Conservation (phyloP, 805 yeast genomes). For the Wickerhamomyces canadensis region DNA sequence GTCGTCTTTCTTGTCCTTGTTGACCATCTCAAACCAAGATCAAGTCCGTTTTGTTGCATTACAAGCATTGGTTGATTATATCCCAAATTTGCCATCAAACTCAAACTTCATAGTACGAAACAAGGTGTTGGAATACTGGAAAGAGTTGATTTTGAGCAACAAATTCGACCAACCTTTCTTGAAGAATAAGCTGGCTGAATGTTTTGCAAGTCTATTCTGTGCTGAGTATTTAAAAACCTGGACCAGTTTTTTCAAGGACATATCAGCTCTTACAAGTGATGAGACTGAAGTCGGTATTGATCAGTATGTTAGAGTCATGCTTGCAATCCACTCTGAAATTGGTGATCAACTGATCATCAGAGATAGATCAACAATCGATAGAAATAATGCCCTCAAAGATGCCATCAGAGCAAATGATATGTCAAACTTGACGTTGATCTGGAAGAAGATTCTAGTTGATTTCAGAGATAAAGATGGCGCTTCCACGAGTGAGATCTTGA, state of each 20-base stretch:
- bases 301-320: slow-evolving; percentile 66
- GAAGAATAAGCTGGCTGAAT: slow-evolving; percentile 53
- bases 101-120: slow-evolving; percentile 20
- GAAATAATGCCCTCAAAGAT: slow-evolving; percentile 76
- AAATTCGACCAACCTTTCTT: slow-evolving; percentile 35
- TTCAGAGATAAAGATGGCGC: slow-evolving; percentile 26
- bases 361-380: slow-evolving; percentile 52
- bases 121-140: slow-evolving; percentile 15
- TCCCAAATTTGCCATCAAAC: slow-evolving; percentile 17
- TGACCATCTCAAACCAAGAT: slow-evolving; percentile 26
- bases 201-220: slow-evolving; percentile 47
- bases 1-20: slow-evolving; percentile 37
- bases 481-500: slow-evolving; percentile 42
- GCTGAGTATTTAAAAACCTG: slow-evolving; percentile 43
- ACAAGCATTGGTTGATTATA: slow-evolving; percentile 23
- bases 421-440: slow-evolving; percentile 52
- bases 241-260: slow-evolving; percentile 45
- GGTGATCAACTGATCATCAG: slow-evolving; percentile 86
- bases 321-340: slow-evolving; percentile 81
- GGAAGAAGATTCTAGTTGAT: slow-evolving; percentile 55
- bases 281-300: slow-evolving; percentile 38
- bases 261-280: slow-evolving; percentile 31
- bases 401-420: slow-evolving; percentile 74
- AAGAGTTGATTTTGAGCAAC: slow-evolving; percentile 13
- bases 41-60: slow-evolving; percentile 24